These are phyloP conservation scores for Stephania yunnanensis DNA, from an alignment of 164 flowering plant species.

Conservation along the genomic window DNA sequence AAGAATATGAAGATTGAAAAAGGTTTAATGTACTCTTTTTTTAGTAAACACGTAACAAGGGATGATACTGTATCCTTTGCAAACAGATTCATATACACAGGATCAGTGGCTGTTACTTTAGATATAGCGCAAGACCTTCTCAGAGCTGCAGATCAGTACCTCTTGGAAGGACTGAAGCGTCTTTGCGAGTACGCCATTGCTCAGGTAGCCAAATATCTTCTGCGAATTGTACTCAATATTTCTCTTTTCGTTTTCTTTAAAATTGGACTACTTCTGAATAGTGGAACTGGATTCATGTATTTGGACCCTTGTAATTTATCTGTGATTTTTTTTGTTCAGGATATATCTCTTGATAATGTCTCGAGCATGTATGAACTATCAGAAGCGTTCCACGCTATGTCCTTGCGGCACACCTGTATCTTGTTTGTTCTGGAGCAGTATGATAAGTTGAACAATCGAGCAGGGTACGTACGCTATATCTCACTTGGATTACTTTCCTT, in stretches of 20 bases:
- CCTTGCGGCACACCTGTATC: slow-evolving; percentile 80
- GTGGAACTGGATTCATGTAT: no score
- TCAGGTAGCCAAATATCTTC: slow-evolving; percentile 32
- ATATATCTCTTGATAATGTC: slow-evolving; percentile 80
- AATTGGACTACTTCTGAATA: not conserved
- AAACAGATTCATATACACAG: slow-evolving; percentile 63
- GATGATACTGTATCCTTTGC: slow-evolving; percentile 8
- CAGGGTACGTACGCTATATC: slow-evolving; percentile 70
- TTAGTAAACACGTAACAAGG: not conserved
- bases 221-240: not conserved
- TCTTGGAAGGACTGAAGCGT: slow-evolving; percentile 65
- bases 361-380: slow-evolving; percentile 93
- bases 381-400: slow-evolving; percentile 84
- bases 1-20: not conserved
- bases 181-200: slow-evolving; percentile 62
- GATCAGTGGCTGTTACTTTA: slow-evolving; percentile 48
- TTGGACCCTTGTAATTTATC: not conserved
- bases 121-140: slow-evolving; percentile 71
- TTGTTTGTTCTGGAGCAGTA: slow-evolving; percentile 79
- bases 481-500: not conserved
- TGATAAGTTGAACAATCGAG: slow-evolving; percentile 55
- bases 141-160: slow-evolving; percentile 73
- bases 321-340: slow-evolving; percentile 32
- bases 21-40: not conserved
- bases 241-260: not conserved